phyloP scores from a whole-genome alignment of 106 monocot species.

The Acorus gramineus region DNA sequence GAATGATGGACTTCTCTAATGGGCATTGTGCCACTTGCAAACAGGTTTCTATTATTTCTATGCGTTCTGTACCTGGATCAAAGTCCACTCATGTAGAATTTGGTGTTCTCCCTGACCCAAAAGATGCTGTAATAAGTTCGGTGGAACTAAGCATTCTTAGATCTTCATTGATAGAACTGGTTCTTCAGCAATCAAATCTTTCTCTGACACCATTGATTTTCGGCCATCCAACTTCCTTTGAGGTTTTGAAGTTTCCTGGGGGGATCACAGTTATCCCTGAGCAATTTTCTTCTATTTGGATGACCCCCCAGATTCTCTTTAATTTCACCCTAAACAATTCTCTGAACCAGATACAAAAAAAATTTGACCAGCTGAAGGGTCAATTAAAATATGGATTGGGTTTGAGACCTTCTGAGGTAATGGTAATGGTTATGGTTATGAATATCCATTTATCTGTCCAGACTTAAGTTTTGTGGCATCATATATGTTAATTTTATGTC shows the following conservation, averaged over 20 bases:
- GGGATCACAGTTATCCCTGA: constrained; percentile 62
- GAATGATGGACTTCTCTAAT: not conserved
- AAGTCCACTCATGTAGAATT: constrained; percentile 51
- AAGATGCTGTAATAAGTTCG: constrained; percentile 32
- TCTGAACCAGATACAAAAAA: constrained; percentile 33
- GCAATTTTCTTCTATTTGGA: constrained; percentile 57
- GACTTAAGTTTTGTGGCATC: too few species aligned
- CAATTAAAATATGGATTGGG: constrained; percentile 60
- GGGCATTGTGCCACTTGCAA: not conserved
- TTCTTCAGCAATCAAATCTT: constrained; percentile 50
- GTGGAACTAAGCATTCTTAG: constrained; percentile 52
- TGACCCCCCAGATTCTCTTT: constrained; percentile 42
- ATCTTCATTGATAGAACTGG: constrained; percentile 55
- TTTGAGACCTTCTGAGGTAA: constrained; percentile 56
- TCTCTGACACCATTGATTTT: constrained; percentile 48
- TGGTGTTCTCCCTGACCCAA: constrained; percentile 41
- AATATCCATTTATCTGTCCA: not conserved
- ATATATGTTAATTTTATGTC: not conserved
- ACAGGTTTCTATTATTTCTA: constrained; percentile 62
- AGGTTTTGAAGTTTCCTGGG: constrained; percentile 62
- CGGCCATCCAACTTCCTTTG: constrained; percentile 49
- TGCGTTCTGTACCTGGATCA: constrained; percentile 23
- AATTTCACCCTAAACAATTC: constrained; percentile 53
- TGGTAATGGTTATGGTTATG: not conserved
- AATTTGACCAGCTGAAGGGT: constrained; percentile 48